These are phyloP conservation scores for Spergularia marina DNA, from an alignment of 148 eudicot species.

Conservation along the genomic window DNA sequence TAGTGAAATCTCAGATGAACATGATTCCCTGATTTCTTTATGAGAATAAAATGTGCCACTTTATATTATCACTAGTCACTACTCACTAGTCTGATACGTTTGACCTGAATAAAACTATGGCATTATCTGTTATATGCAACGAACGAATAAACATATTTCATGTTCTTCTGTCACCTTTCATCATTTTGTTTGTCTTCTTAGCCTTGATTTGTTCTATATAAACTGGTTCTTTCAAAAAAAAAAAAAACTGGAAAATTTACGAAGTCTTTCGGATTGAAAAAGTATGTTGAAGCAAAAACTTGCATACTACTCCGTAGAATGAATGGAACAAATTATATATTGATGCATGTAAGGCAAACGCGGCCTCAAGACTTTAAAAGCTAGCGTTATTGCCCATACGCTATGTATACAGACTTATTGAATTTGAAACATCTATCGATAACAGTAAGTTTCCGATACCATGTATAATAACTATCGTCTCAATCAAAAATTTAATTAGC, in stretches of 20 bases:
- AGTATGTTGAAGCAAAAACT: background rate
- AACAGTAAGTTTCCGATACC: too few species aligned
- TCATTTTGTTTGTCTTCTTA: background rate
- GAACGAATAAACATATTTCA: background rate
- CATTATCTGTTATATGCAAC: slow-evolving; percentile 15
- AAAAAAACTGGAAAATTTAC: background rate
- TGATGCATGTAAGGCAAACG: too few species aligned
- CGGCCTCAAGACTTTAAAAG: too few species aligned
- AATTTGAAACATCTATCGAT: too few species aligned
- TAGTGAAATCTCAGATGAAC: slow-evolving; percentile 6
- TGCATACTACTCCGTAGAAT: too few species aligned
- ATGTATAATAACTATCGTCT: too few species aligned
- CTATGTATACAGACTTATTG: too few species aligned
- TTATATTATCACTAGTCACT: background rate
- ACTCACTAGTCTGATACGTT: slow-evolving; percentile 20
- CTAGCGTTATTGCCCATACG: too few species aligned
- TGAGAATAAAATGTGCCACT: background rate
- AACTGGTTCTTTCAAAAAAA: too few species aligned
- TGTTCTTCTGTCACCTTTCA: slow-evolving; percentile 9
- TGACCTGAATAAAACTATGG: slow-evolving; percentile 22
- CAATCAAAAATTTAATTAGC: too few species aligned
- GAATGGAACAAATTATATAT: too few species aligned
- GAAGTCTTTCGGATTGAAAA: background rate
- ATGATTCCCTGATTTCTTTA: background rate
- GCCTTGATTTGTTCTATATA: background rate